Evolutionary conservation across 306 rosid species (phyloP), one percentile per base, ranked within the genome.

Genomic region (Astragalus glycyphyllos): DNA sequence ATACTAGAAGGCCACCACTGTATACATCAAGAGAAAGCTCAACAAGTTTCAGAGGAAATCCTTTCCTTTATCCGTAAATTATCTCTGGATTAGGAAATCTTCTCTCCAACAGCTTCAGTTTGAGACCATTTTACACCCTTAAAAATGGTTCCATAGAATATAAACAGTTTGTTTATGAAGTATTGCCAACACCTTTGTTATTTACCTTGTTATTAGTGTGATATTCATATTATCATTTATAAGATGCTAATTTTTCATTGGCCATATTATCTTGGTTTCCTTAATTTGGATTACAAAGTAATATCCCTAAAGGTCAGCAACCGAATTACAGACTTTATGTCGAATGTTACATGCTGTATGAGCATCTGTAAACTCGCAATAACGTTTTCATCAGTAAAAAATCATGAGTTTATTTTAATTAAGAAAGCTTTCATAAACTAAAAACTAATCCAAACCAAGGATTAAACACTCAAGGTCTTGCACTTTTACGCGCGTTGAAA

Each of bases 21-120:
- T 57, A 73, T 81, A 53, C 79, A 81, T 73, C 85, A 77, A 74
- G 85, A 81, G 72, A 77, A 73, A 11, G 37, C 80, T 5, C 82
- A 77, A 48, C 26, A 73, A 68, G 53, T 77, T 71, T 81, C 85
- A 15, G 55, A 77, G 53, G 85, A 77, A 77, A 81, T 81, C 55
- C 77, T 77, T 62, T 81, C 82, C 50, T 81, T 81, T 67, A 68
- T 77, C 53, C n/a, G 58, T 26, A 84, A 53, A 69, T 82, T 71
- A n/a, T 49, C 74, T 75, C 10, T 35, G 1, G 74, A 66, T 13
- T 65, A 75, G 50, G 50, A 6, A 66, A 14, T 65, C 14, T 17
- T 46, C 3, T 65, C 14, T 17, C 56, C 3, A 16, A 13, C 53
- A 53, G 8, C 42, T 20, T 72, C 50, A 40, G 31, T 23, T 61